Conservation (phyloP, 192 early-diverging fungal genomes). For the Glomus cerebriforme region DNA sequence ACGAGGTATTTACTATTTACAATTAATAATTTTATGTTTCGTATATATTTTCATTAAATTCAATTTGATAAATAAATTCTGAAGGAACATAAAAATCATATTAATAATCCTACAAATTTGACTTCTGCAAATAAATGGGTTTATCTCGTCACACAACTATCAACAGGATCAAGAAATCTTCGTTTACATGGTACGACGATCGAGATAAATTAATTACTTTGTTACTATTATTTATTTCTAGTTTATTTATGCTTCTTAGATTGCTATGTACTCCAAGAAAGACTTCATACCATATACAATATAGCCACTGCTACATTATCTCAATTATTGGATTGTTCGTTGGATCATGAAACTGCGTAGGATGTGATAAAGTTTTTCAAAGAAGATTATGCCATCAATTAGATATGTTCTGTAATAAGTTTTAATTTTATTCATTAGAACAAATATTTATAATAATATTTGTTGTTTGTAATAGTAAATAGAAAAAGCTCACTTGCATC, state of each 20-base stretch:
- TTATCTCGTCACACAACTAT: conserved; percentile 24
- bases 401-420: too few species aligned
- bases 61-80: neutral
- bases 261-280: conserved; percentile 32
- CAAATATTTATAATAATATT: too few species aligned
- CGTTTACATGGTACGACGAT: conserved; percentile 14
- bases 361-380: conserved; percentile 22
- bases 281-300: conserved; percentile 19
- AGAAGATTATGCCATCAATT: conserved; percentile 4
- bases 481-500: too few species aligned
- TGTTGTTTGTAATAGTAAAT: too few species aligned
- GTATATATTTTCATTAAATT: neutral
- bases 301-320: conserved; percentile 13
- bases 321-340: conserved; percentile 32
- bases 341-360: conserved; percentile 23
- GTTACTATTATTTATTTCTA: neutral
- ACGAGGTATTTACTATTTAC: conserved; percentile 6
- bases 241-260: conserved; percentile 18
- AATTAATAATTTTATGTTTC: neutral
- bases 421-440: too few species aligned
- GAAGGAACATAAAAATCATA: neutral
- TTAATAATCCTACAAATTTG: conserved; percentile 15
- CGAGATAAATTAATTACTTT: neutral
- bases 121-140: conserved; percentile 26
- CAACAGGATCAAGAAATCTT: conserved; percentile 16